Conservation (phyloP, 352 stramenopile genomes). For the Phytophthora podocarpi region DNA sequence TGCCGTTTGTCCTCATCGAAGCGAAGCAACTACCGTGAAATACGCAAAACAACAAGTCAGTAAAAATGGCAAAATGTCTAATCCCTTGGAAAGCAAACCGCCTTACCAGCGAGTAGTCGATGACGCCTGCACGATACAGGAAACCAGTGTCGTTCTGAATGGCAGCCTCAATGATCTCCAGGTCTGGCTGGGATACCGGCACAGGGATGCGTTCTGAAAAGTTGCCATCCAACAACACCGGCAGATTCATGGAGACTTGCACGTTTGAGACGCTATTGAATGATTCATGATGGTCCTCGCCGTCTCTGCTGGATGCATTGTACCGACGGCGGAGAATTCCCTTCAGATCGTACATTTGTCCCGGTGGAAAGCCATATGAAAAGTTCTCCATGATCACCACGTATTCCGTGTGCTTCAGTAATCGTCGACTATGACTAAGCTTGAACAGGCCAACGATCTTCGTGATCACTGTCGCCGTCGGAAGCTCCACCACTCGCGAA, state of each 20-base stretch:
- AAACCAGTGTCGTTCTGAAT: conserved; percentile 85
- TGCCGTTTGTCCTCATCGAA: conserved; percentile 82
- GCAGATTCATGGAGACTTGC: conserved; percentile 58
- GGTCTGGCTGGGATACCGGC: conserved; percentile 65
- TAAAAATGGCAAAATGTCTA: background rate
- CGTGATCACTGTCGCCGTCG: conserved; percentile 74
- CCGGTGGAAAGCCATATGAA: conserved; percentile 73
- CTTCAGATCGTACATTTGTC: conserved; percentile 90
- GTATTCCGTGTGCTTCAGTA: conserved; percentile 83
- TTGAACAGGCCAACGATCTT: conserved; percentile 89
- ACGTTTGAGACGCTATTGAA: conserved; percentile 51
- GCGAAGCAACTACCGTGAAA: conserved; percentile 55
- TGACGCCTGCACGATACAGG: conserved; percentile 72
- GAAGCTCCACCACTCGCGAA: conserved; percentile 57
- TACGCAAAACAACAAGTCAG: conserved; percentile 14
- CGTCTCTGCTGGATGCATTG: conserved; percentile 42
- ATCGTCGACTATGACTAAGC: conserved; percentile 55
- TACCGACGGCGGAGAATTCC: conserved; percentile 81
- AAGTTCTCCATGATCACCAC: conserved; percentile 90
- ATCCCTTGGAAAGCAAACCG: background rate
- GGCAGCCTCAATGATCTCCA: conserved; percentile 64
- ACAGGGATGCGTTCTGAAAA: conserved; percentile 82
- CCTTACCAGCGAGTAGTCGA: conserved; percentile 88
- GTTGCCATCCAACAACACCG: conserved; percentile 82
- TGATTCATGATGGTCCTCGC: conserved; percentile 41